A percentile compares a stretch with the other conserved stretches of the same genome.
phyloP scores from a whole-genome alignment of 2,329 filamentous ascomycete genomes.

The Exserohilum turcica region DNA sequence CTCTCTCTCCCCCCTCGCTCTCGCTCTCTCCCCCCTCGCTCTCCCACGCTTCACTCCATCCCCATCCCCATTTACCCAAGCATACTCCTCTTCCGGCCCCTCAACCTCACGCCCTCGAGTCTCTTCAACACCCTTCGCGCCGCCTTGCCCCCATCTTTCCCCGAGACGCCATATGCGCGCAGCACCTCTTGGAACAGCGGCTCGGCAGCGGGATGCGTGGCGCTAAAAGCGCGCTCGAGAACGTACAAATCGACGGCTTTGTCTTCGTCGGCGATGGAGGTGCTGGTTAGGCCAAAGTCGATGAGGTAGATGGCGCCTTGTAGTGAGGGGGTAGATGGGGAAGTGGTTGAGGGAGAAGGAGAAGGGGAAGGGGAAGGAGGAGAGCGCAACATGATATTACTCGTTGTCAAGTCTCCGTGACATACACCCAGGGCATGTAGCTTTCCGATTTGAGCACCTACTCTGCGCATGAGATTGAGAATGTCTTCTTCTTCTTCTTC shows the following conservation, averaged over 20 bases:
- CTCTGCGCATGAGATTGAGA: slow-evolving; percentile 65
- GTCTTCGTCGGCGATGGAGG: slow-evolving; percentile 85
- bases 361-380: background rate
- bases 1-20: too few relatives aligned
- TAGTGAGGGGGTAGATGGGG: slow-evolving; percentile 30
- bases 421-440: slow-evolving; percentile 86
- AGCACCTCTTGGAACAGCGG: slow-evolving; percentile 75
- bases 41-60: background rate
- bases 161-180: slow-evolving; percentile 72
- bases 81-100: slow-evolving; percentile 97
- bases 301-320: slow-evolving; percentile 85
- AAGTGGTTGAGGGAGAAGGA: slow-evolving; percentile 14
- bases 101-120: slow-evolving; percentile 89
- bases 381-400: slow-evolving; percentile 81
- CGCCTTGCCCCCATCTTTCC: slow-evolving; percentile 79
- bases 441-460: slow-evolving; percentile 72
- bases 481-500: slow-evolving; percentile 38
- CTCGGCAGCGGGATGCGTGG: slow-evolving; percentile 88
- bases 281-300: slow-evolving; percentile 88
- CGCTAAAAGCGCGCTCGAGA: slow-evolving; percentile 89
- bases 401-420: slow-evolving; percentile 95
- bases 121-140: slow-evolving; percentile 75
- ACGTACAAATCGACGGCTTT: slow-evolving; percentile 96
- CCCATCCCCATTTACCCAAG: slow-evolving; percentile 63
- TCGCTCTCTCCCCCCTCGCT: too few relatives aligned